phyloP scores from a whole-genome alignment of 352 stramenopile genomes.

The Phytophthora ramorum region DNA sequence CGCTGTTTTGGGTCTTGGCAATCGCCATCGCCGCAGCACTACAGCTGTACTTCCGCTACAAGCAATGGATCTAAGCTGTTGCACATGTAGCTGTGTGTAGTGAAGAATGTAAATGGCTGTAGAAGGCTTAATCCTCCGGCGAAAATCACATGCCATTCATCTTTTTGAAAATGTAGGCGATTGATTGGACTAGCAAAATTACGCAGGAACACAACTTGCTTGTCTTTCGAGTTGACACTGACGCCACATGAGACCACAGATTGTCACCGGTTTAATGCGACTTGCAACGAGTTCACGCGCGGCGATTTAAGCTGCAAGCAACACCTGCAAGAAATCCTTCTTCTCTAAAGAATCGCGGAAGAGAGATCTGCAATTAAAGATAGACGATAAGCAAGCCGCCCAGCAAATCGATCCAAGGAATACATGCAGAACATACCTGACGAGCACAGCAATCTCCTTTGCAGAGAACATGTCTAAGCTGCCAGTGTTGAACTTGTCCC shows the following conservation, averaged over 20 bases:
- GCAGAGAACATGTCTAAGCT: slow-evolving; percentile 48
- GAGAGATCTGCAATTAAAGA: slow-evolving; percentile 46
- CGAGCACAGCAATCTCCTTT: slow-evolving; percentile 50
- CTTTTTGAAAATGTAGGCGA: too few species aligned
- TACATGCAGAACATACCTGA: slow-evolving; percentile 44
- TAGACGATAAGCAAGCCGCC: slow-evolving; percentile 4
- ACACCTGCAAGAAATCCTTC: slow-evolving; percentile 48
- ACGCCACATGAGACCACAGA: background rate
- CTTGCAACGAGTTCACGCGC: background rate
- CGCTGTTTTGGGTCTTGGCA: slow-evolving; percentile 83
- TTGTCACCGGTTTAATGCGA: background rate
- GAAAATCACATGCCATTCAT: background rate
- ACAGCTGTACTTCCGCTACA: slow-evolving; percentile 87
- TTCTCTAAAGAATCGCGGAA: slow-evolving; percentile 70
- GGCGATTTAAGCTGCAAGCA: slow-evolving; percentile 12
- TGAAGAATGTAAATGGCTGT: slow-evolving; percentile 7
- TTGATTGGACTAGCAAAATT: too few species aligned
- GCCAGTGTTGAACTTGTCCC: slow-evolving; percentile 60
- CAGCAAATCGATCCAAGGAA: background rate
- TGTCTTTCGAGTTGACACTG: too few species aligned
- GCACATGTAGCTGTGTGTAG: slow-evolving; percentile 6
- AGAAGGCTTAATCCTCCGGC: background rate
- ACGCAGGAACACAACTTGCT: too few species aligned
- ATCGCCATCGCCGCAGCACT: slow-evolving; percentile 68
- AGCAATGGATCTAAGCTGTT: slow-evolving; percentile 76